Base-by-base conservation (phyloP, 352 stramenopile species). In the Pilasporangium apinafurcum region DNA sequence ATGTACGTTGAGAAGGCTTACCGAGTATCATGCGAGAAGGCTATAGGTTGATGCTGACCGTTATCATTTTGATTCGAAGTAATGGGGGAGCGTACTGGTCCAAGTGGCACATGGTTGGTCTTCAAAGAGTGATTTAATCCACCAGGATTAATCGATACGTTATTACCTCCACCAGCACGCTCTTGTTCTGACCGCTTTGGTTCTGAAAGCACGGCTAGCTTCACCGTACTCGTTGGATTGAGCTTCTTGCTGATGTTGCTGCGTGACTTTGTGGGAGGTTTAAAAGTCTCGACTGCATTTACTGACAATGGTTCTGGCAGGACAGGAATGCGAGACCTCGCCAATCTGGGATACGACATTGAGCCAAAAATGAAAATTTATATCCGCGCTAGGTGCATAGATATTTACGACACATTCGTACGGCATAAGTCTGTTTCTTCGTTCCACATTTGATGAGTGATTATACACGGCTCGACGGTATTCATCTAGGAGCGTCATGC, bases 401-500 rank as follows among this genome's bases (percentile, higher is more conserved):
- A 8, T 20, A 18, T 10, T 29, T 16, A 2, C 8, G 2, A 5
- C 8, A 1, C 34, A 20, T 52, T 53, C 59, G 28, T 69, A 87
- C 74, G 69, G 66, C 7, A 43, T 57, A 12, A 87, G 55, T 22
- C 73, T 51, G 17, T 53, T 63, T 14, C 53, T 44, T 29, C 59
- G 55, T 36, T 65, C 45, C 16, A 62, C 50, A 12, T 53, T 45
- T 35, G 35, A 53, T n/a, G 48, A 37, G 16, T 26, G 47, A n/a
- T 37, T 63, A 34, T 83, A 70, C 21, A 82, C 53, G 0, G 66
- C 63, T 35, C 66, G 68, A 1, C 66, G 74, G 39, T 82, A 85
- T 17, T 83, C 66, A 30, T 83, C 71, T 17, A 87, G 50, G 45
- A 87, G 65, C 30, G 71, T 87, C 74, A 86, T 86, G n/a, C n/a